Evolutionary conservation across 352 stramenopile genomes (phyloP).

Genomic region (Phytopythium chamaehyphon): DNA sequence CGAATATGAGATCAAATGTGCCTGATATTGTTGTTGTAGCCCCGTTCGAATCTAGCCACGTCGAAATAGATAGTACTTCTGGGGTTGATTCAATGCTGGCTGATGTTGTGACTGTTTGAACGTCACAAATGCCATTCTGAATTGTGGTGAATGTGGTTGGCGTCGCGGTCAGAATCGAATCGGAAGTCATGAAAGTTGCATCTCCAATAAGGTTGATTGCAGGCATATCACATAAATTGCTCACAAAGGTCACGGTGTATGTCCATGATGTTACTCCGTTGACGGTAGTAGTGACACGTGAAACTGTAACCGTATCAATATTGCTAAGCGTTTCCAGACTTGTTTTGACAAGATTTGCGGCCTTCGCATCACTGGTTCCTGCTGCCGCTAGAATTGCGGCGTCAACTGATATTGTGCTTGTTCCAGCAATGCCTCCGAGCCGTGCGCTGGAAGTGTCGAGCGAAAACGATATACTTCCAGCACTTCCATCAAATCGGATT

Average conservation of each 20-base stretch:
- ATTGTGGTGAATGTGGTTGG: constrained; percentile 52
- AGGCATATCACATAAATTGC: constrained; percentile 80
- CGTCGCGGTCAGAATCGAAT: constrained; percentile 26
- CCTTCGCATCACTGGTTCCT: constrained; percentile 38
- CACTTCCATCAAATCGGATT: constrained; percentile 60
- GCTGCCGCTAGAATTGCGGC: constrained; percentile 31
- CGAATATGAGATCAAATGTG: constrained; percentile 64
- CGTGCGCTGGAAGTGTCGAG: constrained; percentile 70
- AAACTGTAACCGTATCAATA: constrained; percentile 79
- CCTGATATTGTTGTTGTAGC: constrained; percentile 36
- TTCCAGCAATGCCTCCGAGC: constrained; percentile 39
- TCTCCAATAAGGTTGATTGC: constrained; percentile 55
- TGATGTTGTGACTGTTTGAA: constrained; percentile 92
- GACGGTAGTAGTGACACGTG: constrained; percentile 29
- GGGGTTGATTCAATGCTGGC: constrained; percentile 86
- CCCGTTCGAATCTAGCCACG: constrained; percentile 57
- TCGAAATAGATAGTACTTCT: constrained; percentile 87
- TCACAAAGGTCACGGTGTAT: constrained; percentile 86
- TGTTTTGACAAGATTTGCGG: constrained; percentile 72
- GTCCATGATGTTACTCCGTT: constrained; percentile 33
- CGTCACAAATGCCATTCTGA: constrained; percentile 89
- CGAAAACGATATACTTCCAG: constrained; percentile 62
- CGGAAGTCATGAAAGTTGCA: constrained; percentile 32
- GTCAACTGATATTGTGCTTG: constrained; percentile 38
- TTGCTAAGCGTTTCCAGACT: constrained; percentile 82